Conservation (phyloP, 768 basidiomycete species). For the Chiua virens region DNA sequence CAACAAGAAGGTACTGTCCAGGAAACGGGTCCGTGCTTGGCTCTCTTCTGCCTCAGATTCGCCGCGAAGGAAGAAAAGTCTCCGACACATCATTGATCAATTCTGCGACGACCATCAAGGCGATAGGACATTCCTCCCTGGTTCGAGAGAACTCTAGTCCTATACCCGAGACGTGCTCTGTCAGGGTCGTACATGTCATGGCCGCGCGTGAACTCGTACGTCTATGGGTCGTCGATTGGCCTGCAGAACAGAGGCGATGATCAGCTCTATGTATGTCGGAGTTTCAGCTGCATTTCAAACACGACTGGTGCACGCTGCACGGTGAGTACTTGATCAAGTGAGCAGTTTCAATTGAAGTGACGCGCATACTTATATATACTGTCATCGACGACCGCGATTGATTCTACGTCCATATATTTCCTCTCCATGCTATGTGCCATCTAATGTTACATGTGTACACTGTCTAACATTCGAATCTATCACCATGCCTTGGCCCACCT, state of each 20-base stretch:
- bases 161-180: conserved; percentile 19
- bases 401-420: too few relatives aligned
- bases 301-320: too few relatives aligned
- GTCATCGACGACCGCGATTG: too few relatives aligned
- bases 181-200: conserved; percentile 29
- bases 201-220: conserved; percentile 29
- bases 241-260: conserved; percentile 16
- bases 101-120: conserved; percentile 37
- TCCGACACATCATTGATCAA: conserved; percentile 34
- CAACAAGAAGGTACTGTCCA: conserved; percentile 15
- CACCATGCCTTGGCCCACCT: too few relatives aligned
- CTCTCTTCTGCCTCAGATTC: conserved; percentile 45
- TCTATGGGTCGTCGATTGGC: conserved; percentile 23
- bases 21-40: conserved; percentile 47
- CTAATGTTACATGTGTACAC: too few relatives aligned
- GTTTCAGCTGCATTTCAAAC: too few relatives aligned
- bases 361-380: too few relatives aligned
- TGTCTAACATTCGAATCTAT: too few relatives aligned
- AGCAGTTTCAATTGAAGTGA: too few relatives aligned
- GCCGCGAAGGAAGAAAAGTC: conserved; percentile 41
- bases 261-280: too few relatives aligned
- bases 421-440: too few relatives aligned
- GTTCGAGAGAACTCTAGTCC: conserved; percentile 18
- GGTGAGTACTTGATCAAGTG: too few relatives aligned
- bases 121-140: conserved; percentile 24